These are phyloP conservation scores for Zostera marina DNA, from an alignment of 116 monocot genomes.

Conservation along the genomic window DNA sequence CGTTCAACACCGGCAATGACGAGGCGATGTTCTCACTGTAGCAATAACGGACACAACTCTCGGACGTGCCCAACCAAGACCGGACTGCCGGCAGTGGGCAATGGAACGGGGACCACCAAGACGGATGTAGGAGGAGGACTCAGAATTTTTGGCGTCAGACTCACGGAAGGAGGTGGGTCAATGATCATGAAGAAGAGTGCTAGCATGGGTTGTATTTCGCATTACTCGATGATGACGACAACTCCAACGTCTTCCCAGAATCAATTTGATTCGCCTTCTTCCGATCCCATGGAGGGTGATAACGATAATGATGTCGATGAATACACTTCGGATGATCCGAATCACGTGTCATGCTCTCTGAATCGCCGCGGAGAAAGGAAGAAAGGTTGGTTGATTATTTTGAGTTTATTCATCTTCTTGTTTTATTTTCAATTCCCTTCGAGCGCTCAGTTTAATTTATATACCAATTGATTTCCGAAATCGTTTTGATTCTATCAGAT, in stretches of 20 bases:
- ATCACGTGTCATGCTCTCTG: constrained; percentile 19
- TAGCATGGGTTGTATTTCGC: constrained; percentile 17
- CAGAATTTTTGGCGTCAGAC: constrained; percentile 18
- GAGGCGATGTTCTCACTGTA: constrained; percentile 26
- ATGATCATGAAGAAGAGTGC: constrained; percentile 20
- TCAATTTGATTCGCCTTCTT: constrained; percentile 5
- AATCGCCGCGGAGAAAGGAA: constrained; percentile 15
- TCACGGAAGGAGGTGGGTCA: constrained; percentile 5
- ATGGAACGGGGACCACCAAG: background rate
- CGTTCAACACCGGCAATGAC: constrained; percentile 13
- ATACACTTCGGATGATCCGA: constrained; percentile 23
- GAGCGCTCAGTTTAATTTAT: background rate
- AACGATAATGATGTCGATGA: constrained; percentile 5
- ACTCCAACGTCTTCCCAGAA: constrained; percentile 2
- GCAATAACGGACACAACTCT: constrained; percentile 30
- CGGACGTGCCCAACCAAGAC: constrained; percentile 19
- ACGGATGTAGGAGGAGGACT: constrained; percentile 7
- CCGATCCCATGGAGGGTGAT: constrained; percentile 5
- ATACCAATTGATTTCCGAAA: background rate
- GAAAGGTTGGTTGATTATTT: constrained; percentile 16
- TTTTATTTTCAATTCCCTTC: background rate
- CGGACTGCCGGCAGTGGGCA: constrained; percentile 1
- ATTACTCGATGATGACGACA: constrained; percentile 7
- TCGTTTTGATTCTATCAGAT: background rate
- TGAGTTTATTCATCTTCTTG: background rate